A percentile compares a stretch with the other conserved stretches of the same genome.
These are phyloP conservation scores for Nemania diffusa DNA, from an alignment of 2,329 filamentous ascomycete genomes.

Conservation along the genomic window DNA sequence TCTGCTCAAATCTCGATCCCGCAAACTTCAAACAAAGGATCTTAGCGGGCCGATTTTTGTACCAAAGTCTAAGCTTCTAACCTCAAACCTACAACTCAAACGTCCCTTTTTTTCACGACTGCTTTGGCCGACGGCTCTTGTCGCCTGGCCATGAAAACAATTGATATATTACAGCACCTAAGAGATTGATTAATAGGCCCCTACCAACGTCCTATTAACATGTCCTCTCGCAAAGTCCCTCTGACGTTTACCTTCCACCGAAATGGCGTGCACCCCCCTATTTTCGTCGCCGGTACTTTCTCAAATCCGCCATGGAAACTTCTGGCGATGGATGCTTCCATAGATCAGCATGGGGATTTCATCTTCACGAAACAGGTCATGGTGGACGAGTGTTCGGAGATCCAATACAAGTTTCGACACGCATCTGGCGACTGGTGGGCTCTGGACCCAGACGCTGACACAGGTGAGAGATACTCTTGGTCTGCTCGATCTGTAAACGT, in stretches of 20 bases:
- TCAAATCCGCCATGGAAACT: conserved; percentile 73
- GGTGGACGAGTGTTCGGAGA: conserved; percentile 65
- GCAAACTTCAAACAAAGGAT: conserved; percentile 1
- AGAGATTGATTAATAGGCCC: conserved; percentile 27
- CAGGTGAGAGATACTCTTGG: conserved; percentile 57
- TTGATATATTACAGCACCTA: conserved; percentile 16
- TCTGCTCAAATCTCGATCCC: not conserved
- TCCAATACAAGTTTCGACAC: conserved; percentile 80
- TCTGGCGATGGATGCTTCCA: conserved; percentile 70
- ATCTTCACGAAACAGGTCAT: conserved; percentile 68
- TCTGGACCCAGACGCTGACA: conserved; percentile 70
- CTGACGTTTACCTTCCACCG: conserved; percentile 71
- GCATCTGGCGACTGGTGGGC: conserved; percentile 76
- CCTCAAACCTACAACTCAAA: conserved; percentile 1
- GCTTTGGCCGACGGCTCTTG: conserved; percentile 13
- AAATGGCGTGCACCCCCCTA: conserved; percentile 69
- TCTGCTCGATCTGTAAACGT: not conserved
- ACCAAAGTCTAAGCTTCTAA: not conserved
- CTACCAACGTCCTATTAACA: conserved; percentile 38
- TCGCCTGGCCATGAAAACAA: conserved; percentile 37
- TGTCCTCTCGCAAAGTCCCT: conserved; percentile 53
- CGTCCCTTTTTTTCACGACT: not conserved
- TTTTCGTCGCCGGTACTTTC: conserved; percentile 77
- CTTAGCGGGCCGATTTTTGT: not conserved
- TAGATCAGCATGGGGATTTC: conserved; percentile 63